Evolutionary conservation across 352 stramenopile genomes (phyloP).

Genomic region (Phytophthora nicotianae): DNA sequence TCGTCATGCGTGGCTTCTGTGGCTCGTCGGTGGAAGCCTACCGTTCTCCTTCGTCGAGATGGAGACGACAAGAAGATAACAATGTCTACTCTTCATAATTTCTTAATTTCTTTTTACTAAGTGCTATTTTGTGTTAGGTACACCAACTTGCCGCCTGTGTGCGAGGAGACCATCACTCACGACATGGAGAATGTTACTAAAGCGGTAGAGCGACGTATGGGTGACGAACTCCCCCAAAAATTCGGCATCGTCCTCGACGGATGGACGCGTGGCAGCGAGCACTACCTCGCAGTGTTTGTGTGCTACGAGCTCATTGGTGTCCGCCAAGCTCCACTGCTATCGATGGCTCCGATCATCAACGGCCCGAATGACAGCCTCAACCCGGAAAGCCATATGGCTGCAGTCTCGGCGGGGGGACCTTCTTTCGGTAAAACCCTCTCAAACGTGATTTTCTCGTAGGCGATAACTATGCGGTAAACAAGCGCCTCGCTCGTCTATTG

Average conservation of each 20-base stretch:
- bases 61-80: neutral
- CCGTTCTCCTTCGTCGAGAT: neutral
- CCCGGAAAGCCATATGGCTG: neutral
- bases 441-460: too few relatives aligned
- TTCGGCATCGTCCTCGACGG: neutral
- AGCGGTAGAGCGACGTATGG: neutral
- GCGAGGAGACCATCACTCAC: neutral
- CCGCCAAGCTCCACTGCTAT: neutral
- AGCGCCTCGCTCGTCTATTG: too few relatives aligned
- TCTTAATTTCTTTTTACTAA: neutral
- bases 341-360: neutral
- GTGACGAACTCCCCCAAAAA: neutral
- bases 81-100: neutral
- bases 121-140: slow-evolving; percentile 2
- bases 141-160: neutral
- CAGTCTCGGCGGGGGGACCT: neutral
- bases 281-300: neutral
- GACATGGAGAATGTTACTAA: neutral
- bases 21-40: neutral
- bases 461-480: too few relatives aligned
- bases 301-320: neutral
- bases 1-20: neutral
- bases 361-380: neutral
- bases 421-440: neutral
- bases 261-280: neutral